Conservation (phyloP, 1,284 basidiomycete species). For the Vanrija humicola region DNA sequence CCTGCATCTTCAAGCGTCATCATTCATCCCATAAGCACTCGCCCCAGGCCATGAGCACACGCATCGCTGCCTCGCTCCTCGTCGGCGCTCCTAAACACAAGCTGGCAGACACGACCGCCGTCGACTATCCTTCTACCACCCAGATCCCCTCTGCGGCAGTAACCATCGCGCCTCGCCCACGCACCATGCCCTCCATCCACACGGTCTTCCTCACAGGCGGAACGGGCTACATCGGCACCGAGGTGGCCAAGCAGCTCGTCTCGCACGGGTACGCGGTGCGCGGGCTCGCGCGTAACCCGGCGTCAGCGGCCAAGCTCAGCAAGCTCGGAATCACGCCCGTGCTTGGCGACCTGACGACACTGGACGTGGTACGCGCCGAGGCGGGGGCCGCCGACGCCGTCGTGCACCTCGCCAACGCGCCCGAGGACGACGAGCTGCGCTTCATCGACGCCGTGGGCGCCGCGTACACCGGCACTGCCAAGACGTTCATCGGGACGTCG, state of each 20-base stretch:
- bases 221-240: conserved; percentile 27
- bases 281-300: conserved; percentile 27
- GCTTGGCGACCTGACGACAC: conserved; percentile 21
- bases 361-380: conserved; percentile 19
- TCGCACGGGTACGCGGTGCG: conserved; percentile 25
- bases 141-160: no score
- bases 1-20: no score
- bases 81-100: no score
- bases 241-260: conserved; percentile 23
- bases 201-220: conserved; percentile 37
- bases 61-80: no score
- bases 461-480: conserved; percentile 15
- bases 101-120: no score
- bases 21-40: no score
- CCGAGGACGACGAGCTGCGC: conserved; percentile 14
- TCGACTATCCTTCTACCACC: no score
- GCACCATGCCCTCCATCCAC: conserved; percentile 10
- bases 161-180: background rate
- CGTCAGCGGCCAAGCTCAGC: conserved; percentile 15
- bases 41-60: no score
- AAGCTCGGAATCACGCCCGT: conserved; percentile 18
- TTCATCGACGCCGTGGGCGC: conserved; percentile 19
- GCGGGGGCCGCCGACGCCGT: conserved; percentile 28
- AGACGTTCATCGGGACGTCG: conserved; percentile 17
- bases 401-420: conserved; percentile 34